Conservation (phyloP, 352 stramenopile species). For the Globisporangium carolinianum region DNA sequence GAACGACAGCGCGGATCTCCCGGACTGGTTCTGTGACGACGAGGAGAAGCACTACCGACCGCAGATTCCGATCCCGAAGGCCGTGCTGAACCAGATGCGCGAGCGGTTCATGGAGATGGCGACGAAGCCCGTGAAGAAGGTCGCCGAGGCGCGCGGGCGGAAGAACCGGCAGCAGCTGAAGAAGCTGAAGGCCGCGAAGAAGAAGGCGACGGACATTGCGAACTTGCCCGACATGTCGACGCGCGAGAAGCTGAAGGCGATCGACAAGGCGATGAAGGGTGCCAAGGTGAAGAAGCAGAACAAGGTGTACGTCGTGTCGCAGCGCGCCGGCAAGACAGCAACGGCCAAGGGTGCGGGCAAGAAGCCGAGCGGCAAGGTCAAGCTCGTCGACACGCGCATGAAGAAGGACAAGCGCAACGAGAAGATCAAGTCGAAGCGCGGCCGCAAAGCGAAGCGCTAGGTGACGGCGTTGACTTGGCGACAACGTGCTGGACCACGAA, state of each 20-base stretch:
- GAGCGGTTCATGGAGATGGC: constrained; percentile 94
- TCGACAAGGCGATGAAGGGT: constrained; percentile 96
- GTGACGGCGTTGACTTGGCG: background rate
- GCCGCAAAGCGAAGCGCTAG: constrained; percentile 86
- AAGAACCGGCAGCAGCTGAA: constrained; percentile 93
- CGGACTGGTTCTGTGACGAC: constrained; percentile 97
- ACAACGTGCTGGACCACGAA: too few relatives aligned
- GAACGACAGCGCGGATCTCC: constrained; percentile 95
- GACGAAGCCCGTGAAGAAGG: constrained; percentile 98
- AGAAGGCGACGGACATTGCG: constrained; percentile 95
- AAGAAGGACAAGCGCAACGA: constrained; percentile 94
- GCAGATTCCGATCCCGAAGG: constrained; percentile 94
- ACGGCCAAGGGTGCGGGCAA: constrained; percentile 60
- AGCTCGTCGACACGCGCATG: constrained; percentile 97
- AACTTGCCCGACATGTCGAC: constrained; percentile 96
- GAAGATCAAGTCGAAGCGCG: constrained; percentile 75
- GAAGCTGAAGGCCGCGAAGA: constrained; percentile 96
- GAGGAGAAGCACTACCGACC: constrained; percentile 97
- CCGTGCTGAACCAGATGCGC: constrained; percentile 98
- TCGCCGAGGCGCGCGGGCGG: constrained; percentile 94
- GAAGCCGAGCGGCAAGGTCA: constrained; percentile 87
- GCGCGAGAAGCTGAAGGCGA: constrained; percentile 96
- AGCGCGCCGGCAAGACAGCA: constrained; percentile 41
- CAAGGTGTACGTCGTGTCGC: constrained; percentile 96
- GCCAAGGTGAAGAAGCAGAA: constrained; percentile 86